Base-by-base conservation (phyloP, 192 early-diverging fungal species). In the Umbelopsis sp. region DNA sequence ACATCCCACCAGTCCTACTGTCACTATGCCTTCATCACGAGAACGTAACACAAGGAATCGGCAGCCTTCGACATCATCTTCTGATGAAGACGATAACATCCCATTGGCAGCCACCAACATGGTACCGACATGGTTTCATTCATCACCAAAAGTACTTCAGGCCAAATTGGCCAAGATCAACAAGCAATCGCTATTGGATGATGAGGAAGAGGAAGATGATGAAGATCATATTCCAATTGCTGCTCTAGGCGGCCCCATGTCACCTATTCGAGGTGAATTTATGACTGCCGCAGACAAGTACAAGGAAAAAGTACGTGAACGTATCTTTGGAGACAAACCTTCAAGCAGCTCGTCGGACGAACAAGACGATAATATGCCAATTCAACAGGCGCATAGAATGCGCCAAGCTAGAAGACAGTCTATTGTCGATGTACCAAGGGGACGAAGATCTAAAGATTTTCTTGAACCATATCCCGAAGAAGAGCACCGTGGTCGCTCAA, bases 131-230 rank as follows among this genome's bases (percentile, higher is more conserved):
- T 25, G 50, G 50, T 8, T 37, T 22, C 37, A 70, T 37, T 46
- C 4, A 7, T 46, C 15, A 23, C 20, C 10, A 71, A 27, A 64
- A 49, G 48, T 35, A 66, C 50, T 51, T 49, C 7, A 47, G 61
- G 1, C 16, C 35, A 41, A 47, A 58, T 16, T 46, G 65, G 23
- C 49, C 49, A 18, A 35, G 64, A 52, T 71, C 71, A 48, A 48
- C 18, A 52, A 67, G 2, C 61, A 52, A 20, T 75, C 74, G 4
- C 23, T 75, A 12, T 44, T 75, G 35, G 70, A 55, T 46, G 74
- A 75, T 13, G 51, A 71, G 5, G 61, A 75, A 45, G 74, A 75
- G 27, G 74, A 75, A 13, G 74, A 75, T 50, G 74, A 75, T 61
- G 51, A 75, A n/a, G 74, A 75, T 68, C 35, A 67, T 23, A 35